A percentile compares a stretch with the other conserved stretches of the same genome.
These are phyloP conservation scores for Aspergillus asperescens DNA, from an alignment of 495 filamentous ascomycete species.

Conservation along the genomic window DNA sequence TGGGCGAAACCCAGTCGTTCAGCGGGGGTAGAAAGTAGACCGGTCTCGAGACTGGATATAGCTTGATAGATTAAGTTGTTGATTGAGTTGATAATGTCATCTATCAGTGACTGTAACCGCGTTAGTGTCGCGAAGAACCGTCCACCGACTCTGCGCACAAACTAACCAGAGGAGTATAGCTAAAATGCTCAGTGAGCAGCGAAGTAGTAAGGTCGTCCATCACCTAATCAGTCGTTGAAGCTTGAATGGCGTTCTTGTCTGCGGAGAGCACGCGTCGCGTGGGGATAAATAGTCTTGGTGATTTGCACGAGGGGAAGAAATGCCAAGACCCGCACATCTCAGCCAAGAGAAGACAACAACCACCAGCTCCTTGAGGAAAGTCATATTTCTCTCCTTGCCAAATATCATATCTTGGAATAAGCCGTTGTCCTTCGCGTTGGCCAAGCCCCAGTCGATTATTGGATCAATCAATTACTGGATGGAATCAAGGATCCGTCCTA, in stretches of 20 bases:
- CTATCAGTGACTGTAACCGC: conserved; percentile 67
- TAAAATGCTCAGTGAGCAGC: conserved; percentile 91
- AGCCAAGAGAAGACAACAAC: not conserved
- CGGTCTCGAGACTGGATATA: conserved; percentile 75
- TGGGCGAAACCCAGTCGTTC: conserved; percentile 67
- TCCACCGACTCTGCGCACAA: not conserved
- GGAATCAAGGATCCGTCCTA: no score
- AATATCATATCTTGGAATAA: no score
- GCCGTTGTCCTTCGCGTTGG: no score
- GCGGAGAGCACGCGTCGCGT: conserved; percentile 19
- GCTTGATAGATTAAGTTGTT: conserved; percentile 85
- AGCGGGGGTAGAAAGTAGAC: conserved; percentile 66
- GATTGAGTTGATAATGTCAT: conserved; percentile 95
- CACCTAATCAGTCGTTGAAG: not conserved
- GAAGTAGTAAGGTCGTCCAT: conserved; percentile 54
- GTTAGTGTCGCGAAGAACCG: conserved; percentile 20
- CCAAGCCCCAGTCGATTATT: no score
- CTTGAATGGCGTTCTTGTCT: not conserved
- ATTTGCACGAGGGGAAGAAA: conserved; percentile 9
- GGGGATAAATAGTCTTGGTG: conserved; percentile 6
- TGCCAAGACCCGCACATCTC: not conserved
- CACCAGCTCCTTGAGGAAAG: not conserved
- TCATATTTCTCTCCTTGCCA: not conserved
- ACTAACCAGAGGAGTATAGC: conserved; percentile 85
- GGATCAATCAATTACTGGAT: no score